Percentiles rank a stretch among this genome's conserved stretches.
These are phyloP conservation scores for Eimeria brunetti DNA, from an alignment of 169 alveolate genomes.

Conservation along the genomic window DNA sequence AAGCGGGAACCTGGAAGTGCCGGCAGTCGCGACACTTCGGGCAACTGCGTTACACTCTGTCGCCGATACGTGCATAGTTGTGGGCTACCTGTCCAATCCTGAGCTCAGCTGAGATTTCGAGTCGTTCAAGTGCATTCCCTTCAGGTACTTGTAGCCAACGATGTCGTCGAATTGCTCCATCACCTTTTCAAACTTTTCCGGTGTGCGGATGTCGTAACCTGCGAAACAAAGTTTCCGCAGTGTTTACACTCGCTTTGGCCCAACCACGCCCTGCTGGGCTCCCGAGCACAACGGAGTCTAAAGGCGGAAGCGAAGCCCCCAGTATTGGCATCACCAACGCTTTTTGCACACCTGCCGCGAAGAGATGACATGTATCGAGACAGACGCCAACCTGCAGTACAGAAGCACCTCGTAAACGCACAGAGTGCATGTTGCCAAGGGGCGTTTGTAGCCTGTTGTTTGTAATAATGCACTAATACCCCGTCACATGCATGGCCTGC, in stretches of 20 bases:
- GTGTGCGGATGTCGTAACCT: conserved; percentile 91
- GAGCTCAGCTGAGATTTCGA: conserved; percentile 91
- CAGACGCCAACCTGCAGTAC: conserved; percentile 90
- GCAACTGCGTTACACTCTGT: neutral
- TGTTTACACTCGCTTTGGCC: neutral
- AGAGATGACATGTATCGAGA: conserved; percentile 94
- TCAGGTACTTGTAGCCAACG: conserved; percentile 89
- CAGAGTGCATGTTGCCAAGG: neutral
- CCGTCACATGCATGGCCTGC: neutral
- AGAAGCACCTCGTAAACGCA: neutral
- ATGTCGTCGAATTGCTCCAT: conserved; percentile 88
- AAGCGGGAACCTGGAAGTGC: neutral
- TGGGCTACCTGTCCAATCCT: conserved; percentile 88
- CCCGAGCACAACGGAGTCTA: neutral
- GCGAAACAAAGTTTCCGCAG: neutral
- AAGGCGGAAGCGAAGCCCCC: neutral
- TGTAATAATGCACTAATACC: neutral
- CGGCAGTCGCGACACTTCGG: no score
- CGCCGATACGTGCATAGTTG: neutral
- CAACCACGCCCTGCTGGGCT: neutral
- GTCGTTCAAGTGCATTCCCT: conserved; percentile 94
- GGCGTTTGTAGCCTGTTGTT: neutral
- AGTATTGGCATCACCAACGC: neutral
- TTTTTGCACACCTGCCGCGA: conserved; percentile 89
- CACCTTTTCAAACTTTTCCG: conserved; percentile 87